Evolutionary conservation across 192 early-diverging fungal species (phyloP).

Genomic region (Geranomyces variabilis): DNA sequence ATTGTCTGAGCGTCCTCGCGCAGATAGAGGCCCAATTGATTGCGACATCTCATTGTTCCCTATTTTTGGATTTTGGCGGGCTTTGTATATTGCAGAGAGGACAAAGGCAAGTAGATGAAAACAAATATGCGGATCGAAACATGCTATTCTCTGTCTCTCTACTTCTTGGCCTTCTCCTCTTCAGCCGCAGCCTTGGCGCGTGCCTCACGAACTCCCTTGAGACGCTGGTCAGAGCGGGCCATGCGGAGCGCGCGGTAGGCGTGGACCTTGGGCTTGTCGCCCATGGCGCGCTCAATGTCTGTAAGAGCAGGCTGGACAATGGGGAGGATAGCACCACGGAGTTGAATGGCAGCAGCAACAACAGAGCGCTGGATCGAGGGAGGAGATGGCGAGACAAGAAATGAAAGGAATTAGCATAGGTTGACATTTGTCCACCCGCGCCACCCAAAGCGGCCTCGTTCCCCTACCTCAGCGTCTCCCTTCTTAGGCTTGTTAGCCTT

Average conservation of each 20-base stretch:
- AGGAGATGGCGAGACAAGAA: neutral
- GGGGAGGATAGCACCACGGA: conserved; percentile 67
- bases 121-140: no score
- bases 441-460: no score
- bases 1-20: no score
- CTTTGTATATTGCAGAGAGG: no score
- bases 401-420: no score
- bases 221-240: conserved; percentile 73
- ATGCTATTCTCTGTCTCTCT: no score
- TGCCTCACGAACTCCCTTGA: conserved; percentile 77
- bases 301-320: conserved; percentile 59
- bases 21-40: no score
- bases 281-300: conserved; percentile 45
- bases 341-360: conserved; percentile 63
- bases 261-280: conserved; percentile 38
- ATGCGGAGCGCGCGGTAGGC: conserved; percentile 75
- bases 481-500: conserved; percentile 88
- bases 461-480: conserved; percentile 70
- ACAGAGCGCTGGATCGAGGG: conserved; percentile 20
- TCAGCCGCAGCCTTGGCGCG: conserved; percentile 79
- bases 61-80: no score
- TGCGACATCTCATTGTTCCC: no score
- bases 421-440: no score
- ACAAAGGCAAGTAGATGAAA: no score
- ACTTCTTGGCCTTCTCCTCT: conserved; percentile 81